Conservation (phyloP, 208 protist genomes). For the Endotrypanum monterogeii region DNA sequence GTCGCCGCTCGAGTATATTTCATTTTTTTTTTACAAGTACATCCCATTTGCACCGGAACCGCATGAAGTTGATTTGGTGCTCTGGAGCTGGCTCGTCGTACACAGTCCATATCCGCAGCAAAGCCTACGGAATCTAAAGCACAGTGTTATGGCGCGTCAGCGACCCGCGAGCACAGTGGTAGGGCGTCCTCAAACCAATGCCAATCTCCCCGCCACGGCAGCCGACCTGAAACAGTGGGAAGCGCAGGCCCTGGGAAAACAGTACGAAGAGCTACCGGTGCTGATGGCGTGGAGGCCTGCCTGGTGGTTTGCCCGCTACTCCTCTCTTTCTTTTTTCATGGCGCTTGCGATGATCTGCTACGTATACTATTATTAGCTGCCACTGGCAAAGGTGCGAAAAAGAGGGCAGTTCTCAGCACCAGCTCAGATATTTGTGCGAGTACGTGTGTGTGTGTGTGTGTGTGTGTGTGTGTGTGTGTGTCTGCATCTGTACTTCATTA, state of each 20-base stretch:
- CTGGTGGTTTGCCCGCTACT: conserved; percentile 47
- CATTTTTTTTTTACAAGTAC: conserved; percentile 23
- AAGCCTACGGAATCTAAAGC: conserved; percentile 30
- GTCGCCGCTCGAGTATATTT: conserved; percentile 26
- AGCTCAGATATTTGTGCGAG: not conserved
- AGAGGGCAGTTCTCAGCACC: not conserved
- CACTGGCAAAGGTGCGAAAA: not conserved
- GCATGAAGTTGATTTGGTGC: conserved; percentile 39
- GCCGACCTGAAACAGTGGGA: conserved; percentile 14
- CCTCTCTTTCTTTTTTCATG: conserved; percentile 27
- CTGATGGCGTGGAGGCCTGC: conserved; percentile 46
- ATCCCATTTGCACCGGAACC: conserved; percentile 34
- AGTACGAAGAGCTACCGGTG: conserved; percentile 20
- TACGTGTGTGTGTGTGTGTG: not conserved
- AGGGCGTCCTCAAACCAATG: not conserved
- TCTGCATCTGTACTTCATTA: not conserved
- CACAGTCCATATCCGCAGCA: conserved; percentile 37
- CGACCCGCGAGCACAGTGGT: not conserved
- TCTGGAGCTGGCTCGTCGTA: conserved; percentile 46
- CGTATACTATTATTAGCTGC: not conserved
- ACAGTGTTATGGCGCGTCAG: conserved; percentile 30
- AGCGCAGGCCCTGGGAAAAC: conserved; percentile 7
- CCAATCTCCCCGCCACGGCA: not conserved
- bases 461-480: conserved; percentile 7
- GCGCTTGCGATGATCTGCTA: conserved; percentile 14